phyloP scores from a whole-genome alignment of 2,329 filamentous ascomycete species.

The Xylaria hypoxylon region DNA sequence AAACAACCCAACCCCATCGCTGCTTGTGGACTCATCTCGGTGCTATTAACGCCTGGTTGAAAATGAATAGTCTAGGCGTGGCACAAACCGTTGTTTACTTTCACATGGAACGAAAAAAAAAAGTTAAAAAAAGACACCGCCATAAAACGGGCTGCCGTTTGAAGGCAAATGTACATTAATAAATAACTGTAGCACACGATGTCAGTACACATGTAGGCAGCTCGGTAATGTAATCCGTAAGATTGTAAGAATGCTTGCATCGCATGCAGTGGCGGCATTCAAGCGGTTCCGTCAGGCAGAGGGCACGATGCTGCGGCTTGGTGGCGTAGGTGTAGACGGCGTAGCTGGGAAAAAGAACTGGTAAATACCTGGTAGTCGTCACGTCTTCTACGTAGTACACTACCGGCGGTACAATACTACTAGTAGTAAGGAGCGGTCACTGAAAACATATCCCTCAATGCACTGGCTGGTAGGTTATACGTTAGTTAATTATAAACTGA shows the following conservation, averaged over 20 bases:
- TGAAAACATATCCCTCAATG: background rate
- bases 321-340: constrained; percentile 22
- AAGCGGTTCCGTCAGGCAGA: background rate
- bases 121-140: too few species aligned
- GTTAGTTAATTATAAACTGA: background rate
- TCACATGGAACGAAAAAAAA: background rate
- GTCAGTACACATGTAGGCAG: background rate
- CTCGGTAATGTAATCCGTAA: constrained; percentile 3
- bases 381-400: too few species aligned
- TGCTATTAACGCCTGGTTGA: background rate
- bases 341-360: constrained; percentile 28
- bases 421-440: background rate
- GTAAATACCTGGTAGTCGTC: background rate
- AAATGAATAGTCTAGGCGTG: constrained; percentile 3
- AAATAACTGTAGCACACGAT: background rate
- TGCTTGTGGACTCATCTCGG: constrained; percentile 1
- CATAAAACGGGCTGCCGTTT: background rate
- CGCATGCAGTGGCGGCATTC: background rate
- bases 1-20: constrained; percentile 3
- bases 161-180: background rate
- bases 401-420: too few species aligned
- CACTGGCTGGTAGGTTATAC: background rate
- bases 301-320: constrained; percentile 6
- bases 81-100: background rate
- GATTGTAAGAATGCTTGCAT: constrained; percentile 25